Evolutionary conservation across 1,139 yeast genomes (phyloP).

Genomic region (Arxiozyma heterogenica): DNA sequence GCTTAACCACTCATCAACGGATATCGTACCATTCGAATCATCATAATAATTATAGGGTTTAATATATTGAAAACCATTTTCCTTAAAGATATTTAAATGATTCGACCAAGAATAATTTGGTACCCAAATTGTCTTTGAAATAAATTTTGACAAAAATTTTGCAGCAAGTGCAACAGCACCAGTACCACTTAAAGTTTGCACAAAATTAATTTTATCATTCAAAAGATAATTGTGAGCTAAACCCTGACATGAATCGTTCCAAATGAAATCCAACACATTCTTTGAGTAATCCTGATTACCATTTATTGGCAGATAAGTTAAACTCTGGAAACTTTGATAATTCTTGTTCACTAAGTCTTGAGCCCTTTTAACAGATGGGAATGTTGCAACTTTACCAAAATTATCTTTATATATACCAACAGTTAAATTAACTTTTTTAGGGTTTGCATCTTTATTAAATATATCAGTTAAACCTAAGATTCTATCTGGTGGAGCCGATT

Average conservation of each 20-base stretch:
- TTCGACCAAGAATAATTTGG: constrained; percentile 96
- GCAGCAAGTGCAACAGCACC: constrained; percentile 91
- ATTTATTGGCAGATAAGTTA: constrained; percentile 51
- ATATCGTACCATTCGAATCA: constrained; percentile 36
- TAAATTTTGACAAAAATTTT: constrained; percentile 45
- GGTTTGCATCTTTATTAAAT: constrained; percentile 44
- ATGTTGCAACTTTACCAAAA: constrained; percentile 76
- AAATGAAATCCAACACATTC: constrained; percentile 62
- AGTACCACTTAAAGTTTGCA: constrained; percentile 84
- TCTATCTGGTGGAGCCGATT: constrained; percentile 59
- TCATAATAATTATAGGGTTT: constrained; percentile 45
- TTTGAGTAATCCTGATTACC: constrained; percentile 62
- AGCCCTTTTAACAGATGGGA: constrained; percentile 73
- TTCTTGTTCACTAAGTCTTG: constrained; percentile 34
- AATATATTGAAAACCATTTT: constrained; percentile 24
- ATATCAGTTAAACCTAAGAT: constrained; percentile 60
- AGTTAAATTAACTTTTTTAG: constrained; percentile 73
- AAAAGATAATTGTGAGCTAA: constrained; percentile 15
- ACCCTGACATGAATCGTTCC: constrained; percentile 44
- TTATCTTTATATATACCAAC: constrained; percentile 92
- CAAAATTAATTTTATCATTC: constrained; percentile 7
- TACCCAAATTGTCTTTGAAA: constrained; percentile 49
- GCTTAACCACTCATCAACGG: constrained; percentile 41
- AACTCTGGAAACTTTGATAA: constrained; percentile 39
- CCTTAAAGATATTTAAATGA: constrained; percentile 54